A percentile compares a stretch with the other conserved stretches of the same genome.
These are phyloP conservation scores for Allium sativum DNA, from an alignment of 106 monocot species.

Conservation along the genomic window DNA sequence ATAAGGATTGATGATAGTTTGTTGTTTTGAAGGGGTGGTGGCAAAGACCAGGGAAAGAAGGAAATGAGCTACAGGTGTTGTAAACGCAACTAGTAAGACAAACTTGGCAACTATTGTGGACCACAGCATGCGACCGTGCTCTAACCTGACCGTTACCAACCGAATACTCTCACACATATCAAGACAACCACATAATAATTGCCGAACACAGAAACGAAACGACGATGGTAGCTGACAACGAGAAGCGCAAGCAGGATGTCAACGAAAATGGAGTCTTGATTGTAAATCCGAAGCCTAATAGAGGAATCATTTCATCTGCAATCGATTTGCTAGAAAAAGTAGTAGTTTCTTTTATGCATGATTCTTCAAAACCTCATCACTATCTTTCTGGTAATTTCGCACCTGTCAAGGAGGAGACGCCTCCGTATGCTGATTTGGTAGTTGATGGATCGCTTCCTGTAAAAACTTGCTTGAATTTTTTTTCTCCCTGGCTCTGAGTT, in stretches of 20 bases:
- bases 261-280: slow-evolving; percentile 4
- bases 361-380: slow-evolving; percentile 38
- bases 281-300: slow-evolving; percentile 52
- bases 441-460: slow-evolving; percentile 7
- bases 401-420: slow-evolving; percentile 5
- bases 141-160: too few relatives aligned
- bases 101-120: too few relatives aligned
- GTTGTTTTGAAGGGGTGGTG: too few relatives aligned
- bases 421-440: slow-evolving; percentile 2
- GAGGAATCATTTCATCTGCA: slow-evolving; percentile 41
- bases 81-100: too few relatives aligned
- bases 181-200: too few relatives aligned
- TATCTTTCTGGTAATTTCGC: slow-evolving; percentile 8
- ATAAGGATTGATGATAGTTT: too few relatives aligned
- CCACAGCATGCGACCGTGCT: too few relatives aligned
- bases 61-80: too few relatives aligned
- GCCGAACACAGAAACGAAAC: too few relatives aligned
- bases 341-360: slow-evolving; percentile 33
- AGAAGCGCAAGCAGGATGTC: background rate
- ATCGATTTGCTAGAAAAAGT: slow-evolving; percentile 48
- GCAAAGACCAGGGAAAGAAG: too few relatives aligned
- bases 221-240: background rate
- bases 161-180: too few relatives aligned
- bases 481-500: background rate
- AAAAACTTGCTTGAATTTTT: background rate